Evolutionary conservation across 139 green algal species (phyloP), one percentile per base, ranked within the genome.

Genomic region (Dunaliella primolecta): DNA sequence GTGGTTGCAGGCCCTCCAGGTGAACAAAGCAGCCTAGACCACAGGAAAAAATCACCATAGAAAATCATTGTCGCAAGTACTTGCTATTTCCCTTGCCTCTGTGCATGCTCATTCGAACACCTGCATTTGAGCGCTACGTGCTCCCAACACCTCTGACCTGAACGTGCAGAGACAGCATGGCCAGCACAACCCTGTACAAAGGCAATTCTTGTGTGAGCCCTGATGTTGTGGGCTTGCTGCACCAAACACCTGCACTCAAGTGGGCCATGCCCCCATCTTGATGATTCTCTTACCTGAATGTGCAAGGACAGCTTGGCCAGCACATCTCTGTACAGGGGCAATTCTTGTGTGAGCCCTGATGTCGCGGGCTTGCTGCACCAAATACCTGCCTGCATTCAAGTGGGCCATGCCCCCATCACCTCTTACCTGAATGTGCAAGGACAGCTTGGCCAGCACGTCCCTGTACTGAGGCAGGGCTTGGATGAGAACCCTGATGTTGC

Each of bases 271-370:
- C n/a, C n/a, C n/a, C n/a, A n/a, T n/a, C n/a, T n/a, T n/a, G n/a
- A n/a, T n/a, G n/a, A n/a, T n/a, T n/a, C 32, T 25, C 75, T 89
- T 35, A 99, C 93, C 84, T 97, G 90, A 33, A 98, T 94, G 88
- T 99, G 97, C 55, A 96, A 85, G 2, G 81, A 89, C 84, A 99
- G 89, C 74, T 90, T 91, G 24, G 93, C 88, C 71, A 98, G 90
- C 88, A 95, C 84, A 75, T 98, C 95, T 34, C 93, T 90, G 90
- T 95, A 98, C 89, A 98, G 90, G 31, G 96, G 95, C 82, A 99
- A 91, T 0, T 90, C 88, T 24, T 92, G 81, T n/a, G 97, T 95
- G 30, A 98, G 89, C 86, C 27, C 87, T 86, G 87, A 98, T 97
- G 84, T 85, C 87, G 74, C 80, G n/a, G n/a, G n/a, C n/a, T n/a